Evolutionary conservation across 1,284 basidiomycete genomes (phyloP).

Genomic region (Ceratobasidium sp.): DNA sequence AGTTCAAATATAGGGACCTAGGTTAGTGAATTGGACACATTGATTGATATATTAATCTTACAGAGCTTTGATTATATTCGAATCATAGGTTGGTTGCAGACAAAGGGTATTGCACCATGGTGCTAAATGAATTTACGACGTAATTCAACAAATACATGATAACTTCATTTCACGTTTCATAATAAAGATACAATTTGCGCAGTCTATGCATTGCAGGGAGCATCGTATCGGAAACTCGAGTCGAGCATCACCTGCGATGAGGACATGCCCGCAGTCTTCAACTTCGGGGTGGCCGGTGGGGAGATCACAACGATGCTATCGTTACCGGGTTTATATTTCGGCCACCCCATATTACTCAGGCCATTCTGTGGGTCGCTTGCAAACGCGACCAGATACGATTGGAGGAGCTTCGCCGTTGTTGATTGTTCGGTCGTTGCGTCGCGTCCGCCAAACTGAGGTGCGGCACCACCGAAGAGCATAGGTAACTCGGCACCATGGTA

Average conservation of each 20-base stretch:
- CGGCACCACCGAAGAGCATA: neutral
- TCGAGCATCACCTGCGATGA: neutral
- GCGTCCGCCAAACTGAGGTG: conserved; percentile 10
- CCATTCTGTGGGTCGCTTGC: conserved; percentile 2
- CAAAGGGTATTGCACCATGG: too few relatives aligned
- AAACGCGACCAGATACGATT: conserved; percentile 17
- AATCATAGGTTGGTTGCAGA: too few relatives aligned
- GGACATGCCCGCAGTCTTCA: neutral
- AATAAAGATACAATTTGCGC: neutral
- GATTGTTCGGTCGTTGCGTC: neutral
- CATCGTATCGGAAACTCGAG: conserved; percentile 2
- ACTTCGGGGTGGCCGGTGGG: neutral
- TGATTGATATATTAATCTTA: too few relatives aligned
- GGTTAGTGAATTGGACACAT: neutral
- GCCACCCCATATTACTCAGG: neutral
- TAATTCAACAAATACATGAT: too few relatives aligned
- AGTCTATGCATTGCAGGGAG: neutral
- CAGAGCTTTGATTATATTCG: too few relatives aligned
- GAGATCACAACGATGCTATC: conserved; percentile 6
- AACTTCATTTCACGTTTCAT: too few relatives aligned
- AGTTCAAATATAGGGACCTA: neutral
- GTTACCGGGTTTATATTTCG: conserved; percentile 18
- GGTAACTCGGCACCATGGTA: neutral
- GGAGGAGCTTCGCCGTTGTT: neutral
- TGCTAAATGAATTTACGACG: too few relatives aligned